These are phyloP conservation scores for Ophiobolus disseminans DNA, from an alignment of 2,329 filamentous ascomycete species.

Conservation along the genomic window DNA sequence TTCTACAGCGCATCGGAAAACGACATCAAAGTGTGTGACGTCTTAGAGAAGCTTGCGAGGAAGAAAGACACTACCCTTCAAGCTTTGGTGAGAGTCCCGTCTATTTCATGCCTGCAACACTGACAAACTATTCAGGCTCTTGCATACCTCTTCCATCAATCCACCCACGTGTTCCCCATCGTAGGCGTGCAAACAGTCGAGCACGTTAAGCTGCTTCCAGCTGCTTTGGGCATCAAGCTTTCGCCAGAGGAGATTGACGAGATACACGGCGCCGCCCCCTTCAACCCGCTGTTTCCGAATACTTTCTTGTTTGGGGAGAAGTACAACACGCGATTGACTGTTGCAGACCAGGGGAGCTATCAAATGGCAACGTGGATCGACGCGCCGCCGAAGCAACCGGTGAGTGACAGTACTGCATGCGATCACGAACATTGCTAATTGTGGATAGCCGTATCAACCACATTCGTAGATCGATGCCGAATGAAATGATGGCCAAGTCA, in stretches of 20 bases:
- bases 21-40: slow-evolving; percentile 60
- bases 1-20: slow-evolving; percentile 50
- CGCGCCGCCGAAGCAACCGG: slow-evolving; percentile 9
- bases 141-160: slow-evolving; percentile 24
- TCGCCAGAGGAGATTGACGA: slow-evolving; percentile 67
- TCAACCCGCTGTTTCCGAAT: slow-evolving; percentile 7
- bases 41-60: slow-evolving; percentile 65
- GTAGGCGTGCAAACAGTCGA: slow-evolving; percentile 72
- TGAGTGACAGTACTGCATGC: too few species aligned
- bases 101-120: too few species aligned
- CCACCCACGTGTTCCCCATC: slow-evolving; percentile 76
- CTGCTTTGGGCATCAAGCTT: slow-evolving; percentile 67
- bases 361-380: slow-evolving; percentile 17
- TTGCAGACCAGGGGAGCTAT: slow-evolving; percentile 9
- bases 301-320: slow-evolving; percentile 5
- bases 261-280: slow-evolving; percentile 60
- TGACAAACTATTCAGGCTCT: slow-evolving; percentile 5
- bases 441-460: too few species aligned
- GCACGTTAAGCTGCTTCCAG: slow-evolving; percentile 73
- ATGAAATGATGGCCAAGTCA: too few species aligned
- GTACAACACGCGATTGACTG: slow-evolving; percentile 6
- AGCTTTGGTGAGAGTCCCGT: slow-evolving; percentile 64
- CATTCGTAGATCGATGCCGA: too few species aligned
- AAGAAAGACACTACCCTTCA: slow-evolving; percentile 33
- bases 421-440: too few species aligned